These are phyloP conservation scores for Cryptococcus sp. DNA, from an alignment of 1,284 basidiomycete genomes.

Conservation along the genomic window DNA sequence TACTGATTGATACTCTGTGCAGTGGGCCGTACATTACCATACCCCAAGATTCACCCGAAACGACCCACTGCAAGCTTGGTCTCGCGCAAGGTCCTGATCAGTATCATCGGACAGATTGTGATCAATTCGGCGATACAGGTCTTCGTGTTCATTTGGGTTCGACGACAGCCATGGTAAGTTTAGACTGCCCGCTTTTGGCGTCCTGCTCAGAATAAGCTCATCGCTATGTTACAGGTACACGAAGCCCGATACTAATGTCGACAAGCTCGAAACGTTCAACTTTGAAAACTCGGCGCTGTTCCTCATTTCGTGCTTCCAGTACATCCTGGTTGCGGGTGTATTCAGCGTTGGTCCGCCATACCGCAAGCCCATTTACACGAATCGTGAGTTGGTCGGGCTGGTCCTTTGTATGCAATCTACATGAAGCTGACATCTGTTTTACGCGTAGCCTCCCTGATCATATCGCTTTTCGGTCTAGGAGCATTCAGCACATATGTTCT, in stretches of 20 bases:
- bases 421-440: neutral
- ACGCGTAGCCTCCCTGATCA: constrained; percentile 70
- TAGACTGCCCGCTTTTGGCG: neutral
- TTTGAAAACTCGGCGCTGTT: constrained; percentile 94
- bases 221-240: constrained; percentile 51
- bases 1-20: constrained; percentile 4
- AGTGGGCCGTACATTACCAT: constrained; percentile 95
- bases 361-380: constrained; percentile 91
- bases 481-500: constrained; percentile 74
- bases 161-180: constrained; percentile 74
- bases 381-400: constrained; percentile 62
- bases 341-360: constrained; percentile 98
- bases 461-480: constrained; percentile 66
- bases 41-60: constrained; percentile 80
- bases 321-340: constrained; percentile 92
- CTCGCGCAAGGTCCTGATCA: constrained; percentile 91
- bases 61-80: constrained; percentile 95
- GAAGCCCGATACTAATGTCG: constrained; percentile 64
- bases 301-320: constrained; percentile 96
- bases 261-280: constrained; percentile 84
- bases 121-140: constrained; percentile 82
- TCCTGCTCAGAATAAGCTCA: neutral
- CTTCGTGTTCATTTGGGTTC: constrained; percentile 87
- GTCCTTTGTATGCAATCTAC: neutral
- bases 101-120: constrained; percentile 89